Base-by-base conservation (phyloP, 1,284 basidiomycete genomes). In the Psilocybe mexicana region DNA sequence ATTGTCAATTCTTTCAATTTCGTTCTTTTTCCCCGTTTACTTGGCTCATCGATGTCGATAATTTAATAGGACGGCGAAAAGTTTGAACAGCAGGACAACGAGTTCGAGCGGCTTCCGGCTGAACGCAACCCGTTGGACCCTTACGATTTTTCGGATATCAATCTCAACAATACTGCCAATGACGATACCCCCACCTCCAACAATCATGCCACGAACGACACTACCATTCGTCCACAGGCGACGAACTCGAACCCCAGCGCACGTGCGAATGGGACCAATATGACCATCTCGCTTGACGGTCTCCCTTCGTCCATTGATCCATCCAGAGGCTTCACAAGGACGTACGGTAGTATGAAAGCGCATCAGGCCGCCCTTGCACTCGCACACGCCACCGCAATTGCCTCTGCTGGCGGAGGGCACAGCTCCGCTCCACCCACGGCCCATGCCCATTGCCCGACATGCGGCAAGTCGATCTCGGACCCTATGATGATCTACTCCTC, bases 51-150 rank as follows among this genome's bases (percentile, higher is more conserved):
- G 30, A 33, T 1, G 30, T 33, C 8, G 30, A 33, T 8, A 8
- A 33, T 6, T 33, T 33, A 0, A 8, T 51, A 77, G 79, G 62
- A 77, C 73, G 7, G 83, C 79, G 76, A 83, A 38, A 80, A 72
- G 70, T 80, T 54, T 74, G 78, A 59, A 76, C 77, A 64, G 76
- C 79, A 69, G 73, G 78, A 73, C 75, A 81, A 68, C 72, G 68
- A 68, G 53, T 35, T 56, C 26, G 55, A 60, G 26, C 56, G 61
- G 35, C 46, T 25, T 5, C 52, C 57, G 2, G 57, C 38, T 40
- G 38, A 48, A 28, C 48, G n/a, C 50, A 58, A 25, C n/a, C 49
- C 36, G 43, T 44, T 23, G 48, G 42, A 3, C 43, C 43, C 28
- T 40, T n/a, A 14, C 11, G 38, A 40, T 40, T 40, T 40, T n/a